Evolutionary conservation across 306 rosid genomes (phyloP).

Genomic region (Inga oerstediana): DNA sequence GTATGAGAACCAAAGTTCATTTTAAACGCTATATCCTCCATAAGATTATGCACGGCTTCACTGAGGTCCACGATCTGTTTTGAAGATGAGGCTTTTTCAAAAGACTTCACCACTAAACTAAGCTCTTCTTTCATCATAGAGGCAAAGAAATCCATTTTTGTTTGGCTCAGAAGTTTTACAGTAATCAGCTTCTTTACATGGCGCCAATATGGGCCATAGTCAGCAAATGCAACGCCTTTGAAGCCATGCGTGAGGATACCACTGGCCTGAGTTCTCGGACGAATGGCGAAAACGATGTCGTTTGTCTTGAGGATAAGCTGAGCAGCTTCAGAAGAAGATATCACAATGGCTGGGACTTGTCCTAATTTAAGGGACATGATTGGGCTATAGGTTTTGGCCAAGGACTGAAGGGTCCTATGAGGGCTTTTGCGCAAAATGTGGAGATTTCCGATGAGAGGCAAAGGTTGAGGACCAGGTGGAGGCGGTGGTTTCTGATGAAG

Average conservation of each 20-base stretch:
- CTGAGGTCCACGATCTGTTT: conserved; percentile 28
- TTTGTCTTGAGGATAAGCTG: conserved; percentile 46
- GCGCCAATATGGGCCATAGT: conserved; percentile 41
- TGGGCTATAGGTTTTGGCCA: conserved; percentile 33
- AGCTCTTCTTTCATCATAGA: conserved; percentile 11
- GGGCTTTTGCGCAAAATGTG: conserved; percentile 27
- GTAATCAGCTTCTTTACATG: conserved; percentile 29
- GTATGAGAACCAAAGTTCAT: background rate
- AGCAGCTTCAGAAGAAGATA: conserved; percentile 41
- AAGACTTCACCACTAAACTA: background rate
- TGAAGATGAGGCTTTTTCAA: background rate
- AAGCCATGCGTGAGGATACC: background rate
- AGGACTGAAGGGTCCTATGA: conserved; percentile 4
- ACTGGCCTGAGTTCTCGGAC: background rate
- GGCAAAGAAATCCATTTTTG: background rate
- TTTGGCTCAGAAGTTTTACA: conserved; percentile 5
- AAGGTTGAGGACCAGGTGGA: conserved; percentile 37
- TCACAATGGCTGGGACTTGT: conserved; percentile 5
- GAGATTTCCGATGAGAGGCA: conserved; percentile 27
- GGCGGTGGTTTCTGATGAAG: conserved; percentile 5
- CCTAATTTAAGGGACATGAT: conserved; percentile 36
- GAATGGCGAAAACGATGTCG: conserved; percentile 13
- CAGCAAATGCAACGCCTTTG: conserved; percentile 19
- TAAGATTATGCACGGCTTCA: background rate
- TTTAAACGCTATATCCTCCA: background rate